These are phyloP conservation scores for Trichocladium uniseriatum DNA, from an alignment of 495 filamentous ascomycete genomes.

Conservation along the genomic window DNA sequence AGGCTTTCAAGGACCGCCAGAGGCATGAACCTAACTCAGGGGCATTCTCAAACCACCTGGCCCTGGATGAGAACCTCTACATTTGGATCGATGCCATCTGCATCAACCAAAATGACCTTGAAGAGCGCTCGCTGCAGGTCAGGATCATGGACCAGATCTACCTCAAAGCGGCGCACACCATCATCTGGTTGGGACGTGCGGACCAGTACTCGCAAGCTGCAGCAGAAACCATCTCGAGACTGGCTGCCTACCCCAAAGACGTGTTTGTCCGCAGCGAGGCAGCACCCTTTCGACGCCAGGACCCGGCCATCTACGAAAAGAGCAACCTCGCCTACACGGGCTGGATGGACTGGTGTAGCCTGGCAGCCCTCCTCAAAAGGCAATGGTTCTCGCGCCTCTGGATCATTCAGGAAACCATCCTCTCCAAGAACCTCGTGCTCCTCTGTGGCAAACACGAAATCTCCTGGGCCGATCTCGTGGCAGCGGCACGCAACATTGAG, in stretches of 20 bases:
- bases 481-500: slow-evolving; percentile 8
- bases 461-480: background rate
- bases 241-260: background rate
- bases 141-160: slow-evolving; percentile 31
- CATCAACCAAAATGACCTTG: too few relatives aligned
- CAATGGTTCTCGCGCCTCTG: slow-evolving; percentile 12
- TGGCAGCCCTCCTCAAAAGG: slow-evolving; percentile 8
- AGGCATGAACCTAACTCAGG: background rate
- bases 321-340: background rate
- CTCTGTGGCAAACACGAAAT: slow-evolving; percentile 5
- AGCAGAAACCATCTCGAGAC: background rate
- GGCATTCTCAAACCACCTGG: background rate
- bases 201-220: slow-evolving; percentile 2
- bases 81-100: slow-evolving; percentile 28
- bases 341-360: slow-evolving; percentile 9
- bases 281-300: background rate
- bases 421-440: background rate
- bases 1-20: background rate
- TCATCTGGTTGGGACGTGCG: slow-evolving; percentile 28
- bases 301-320: background rate
- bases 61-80: background rate
- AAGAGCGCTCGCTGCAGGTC: slow-evolving; percentile 26
- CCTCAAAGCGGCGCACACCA: slow-evolving; percentile 18
- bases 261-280: background rate
- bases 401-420: slow-evolving; percentile 12